These are phyloP conservation scores for Hyphopichia khmerensis DNA, from an alignment of 1,139 yeast species.

Conservation along the genomic window DNA sequence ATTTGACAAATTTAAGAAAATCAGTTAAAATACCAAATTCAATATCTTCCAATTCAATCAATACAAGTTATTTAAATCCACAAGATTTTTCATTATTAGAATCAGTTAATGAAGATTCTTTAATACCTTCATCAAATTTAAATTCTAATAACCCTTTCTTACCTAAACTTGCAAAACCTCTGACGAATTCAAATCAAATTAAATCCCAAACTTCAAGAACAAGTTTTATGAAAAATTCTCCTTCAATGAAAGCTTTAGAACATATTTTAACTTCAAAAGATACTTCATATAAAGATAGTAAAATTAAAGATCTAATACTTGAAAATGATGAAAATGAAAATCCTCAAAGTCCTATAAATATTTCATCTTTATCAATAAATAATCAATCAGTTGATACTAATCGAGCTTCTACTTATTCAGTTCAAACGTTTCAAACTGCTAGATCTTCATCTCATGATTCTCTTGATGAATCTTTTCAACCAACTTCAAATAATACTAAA, in stretches of 20 bases:
- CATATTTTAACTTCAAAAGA: constrained; percentile 25
- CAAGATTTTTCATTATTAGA: constrained; percentile 3
- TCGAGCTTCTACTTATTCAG: constrained; percentile 19
- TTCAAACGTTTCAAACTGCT: constrained; percentile 33
- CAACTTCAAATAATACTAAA: constrained; percentile 3
- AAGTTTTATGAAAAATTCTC: constrained; percentile 51
- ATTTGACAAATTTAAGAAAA: constrained; percentile 46
- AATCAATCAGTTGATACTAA: constrained; percentile 6
- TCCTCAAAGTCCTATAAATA: not conserved
- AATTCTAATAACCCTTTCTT: constrained; percentile 1
- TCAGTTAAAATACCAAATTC: constrained; percentile 51
- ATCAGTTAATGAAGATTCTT: not conserved
- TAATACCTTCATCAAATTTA: not conserved
- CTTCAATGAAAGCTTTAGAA: constrained; percentile 55
- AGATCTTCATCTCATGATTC: constrained; percentile 12
- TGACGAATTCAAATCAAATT: not conserved
- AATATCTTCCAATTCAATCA: constrained; percentile 28
- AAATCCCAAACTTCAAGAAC: constrained; percentile 22
- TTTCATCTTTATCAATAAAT: not conserved
- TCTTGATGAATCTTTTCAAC: constrained; percentile 6
- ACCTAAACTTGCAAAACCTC: not conserved
- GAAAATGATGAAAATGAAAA: constrained; percentile 6
- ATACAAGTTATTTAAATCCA: constrained; percentile 12
- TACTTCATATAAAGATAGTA: not conserved
- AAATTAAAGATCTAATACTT: not conserved